Base-by-base conservation (phyloP, 331 rosid species). In the Quercus tomentella region DNA sequence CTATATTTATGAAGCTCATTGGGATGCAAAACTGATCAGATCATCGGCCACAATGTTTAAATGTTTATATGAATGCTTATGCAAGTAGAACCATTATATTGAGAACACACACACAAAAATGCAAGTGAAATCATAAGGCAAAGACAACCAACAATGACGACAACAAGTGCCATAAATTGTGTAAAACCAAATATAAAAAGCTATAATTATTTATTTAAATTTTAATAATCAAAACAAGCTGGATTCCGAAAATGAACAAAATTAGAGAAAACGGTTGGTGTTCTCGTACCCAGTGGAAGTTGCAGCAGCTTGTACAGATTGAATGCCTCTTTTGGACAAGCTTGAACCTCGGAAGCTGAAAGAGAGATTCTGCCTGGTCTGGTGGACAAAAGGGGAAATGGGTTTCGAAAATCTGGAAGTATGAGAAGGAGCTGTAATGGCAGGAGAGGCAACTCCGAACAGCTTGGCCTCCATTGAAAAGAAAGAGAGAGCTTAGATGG, bases 401-500 rank as follows among this genome's bases (percentile, higher is more conserved):
- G 85, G 73, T 75, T 74, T 80, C 3, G 79, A 69, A 33, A 16
- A n/a, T 8, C 43, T 81, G 43, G 82, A 71, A 37, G 55, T 60
- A 28, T 4, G 77, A 72, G 69, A 45, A 25, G 69, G 60, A 25
- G 80, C 25, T 62, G 63, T 62, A 37, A 20, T 52, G 1, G 86
- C 76, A 30, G 83, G 73, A 54, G 72, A 51, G 63, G 92, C 82
- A 55, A 78, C 73, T 71, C 79, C 82, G 10, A 82, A 8, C 49
- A 86, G 72, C 77, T 76, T 85, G 11, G 89, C 82, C 63, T 82
- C 89, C 92, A 89, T 89, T 72, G 76, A 56, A 23, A 1, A 12
- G 17, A 57, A 11, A 57, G 3, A 66, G 14, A 54, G 33, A 63
- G 30, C 76, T 60, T 58, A 23, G 20, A 69, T 2, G 23, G 30